Evolutionary conservation across 2,329 filamentous ascomycete genomes (phyloP).

Genomic region (Colletotrichum karsti): DNA sequence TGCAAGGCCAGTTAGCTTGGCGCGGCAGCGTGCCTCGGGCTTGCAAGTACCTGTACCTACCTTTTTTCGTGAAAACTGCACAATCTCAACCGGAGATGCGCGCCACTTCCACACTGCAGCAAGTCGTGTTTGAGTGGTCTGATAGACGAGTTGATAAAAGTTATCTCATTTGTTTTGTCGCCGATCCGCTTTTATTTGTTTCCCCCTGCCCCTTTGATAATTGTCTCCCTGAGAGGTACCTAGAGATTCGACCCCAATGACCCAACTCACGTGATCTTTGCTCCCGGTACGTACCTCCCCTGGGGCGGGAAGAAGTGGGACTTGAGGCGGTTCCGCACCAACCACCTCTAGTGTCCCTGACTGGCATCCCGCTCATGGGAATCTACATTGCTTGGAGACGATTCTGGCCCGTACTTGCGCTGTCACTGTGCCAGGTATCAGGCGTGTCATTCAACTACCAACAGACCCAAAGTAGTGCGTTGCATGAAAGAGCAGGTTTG

Average conservation of each 20-base stretch:
- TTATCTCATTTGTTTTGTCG: not conserved
- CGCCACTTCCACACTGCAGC: not conserved
- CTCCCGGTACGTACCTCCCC: not conserved
- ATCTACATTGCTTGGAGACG: slow-evolving; percentile 5
- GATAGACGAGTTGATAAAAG: not conserved
- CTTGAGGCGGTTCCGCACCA: not conserved
- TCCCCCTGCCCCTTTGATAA: not conserved
- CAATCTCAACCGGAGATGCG: not conserved
- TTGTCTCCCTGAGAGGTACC: not conserved
- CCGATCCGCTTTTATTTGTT: slow-evolving; percentile 2
- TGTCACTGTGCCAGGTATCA: not conserved
- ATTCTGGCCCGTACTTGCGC: slow-evolving; percentile 1
- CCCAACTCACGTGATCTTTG: not conserved
- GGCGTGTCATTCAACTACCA: not conserved
- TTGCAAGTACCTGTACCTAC: not conserved
- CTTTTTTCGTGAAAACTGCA: not conserved
- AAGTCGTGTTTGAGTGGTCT: not conserved
- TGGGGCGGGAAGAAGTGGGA: not conserved
- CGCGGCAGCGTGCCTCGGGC: not conserved
- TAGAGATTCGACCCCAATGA: not conserved
- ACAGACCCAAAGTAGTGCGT: not conserved
- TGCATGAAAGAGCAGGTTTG: slow-evolving; percentile 23
- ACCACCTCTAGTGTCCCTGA: not conserved
- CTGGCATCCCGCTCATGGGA: not conserved
- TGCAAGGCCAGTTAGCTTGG: slow-evolving; percentile 13